These are phyloP conservation scores for Dactylis glomerata DNA, from an alignment of 176 grass and related monocot genomes.

Conservation along the genomic window DNA sequence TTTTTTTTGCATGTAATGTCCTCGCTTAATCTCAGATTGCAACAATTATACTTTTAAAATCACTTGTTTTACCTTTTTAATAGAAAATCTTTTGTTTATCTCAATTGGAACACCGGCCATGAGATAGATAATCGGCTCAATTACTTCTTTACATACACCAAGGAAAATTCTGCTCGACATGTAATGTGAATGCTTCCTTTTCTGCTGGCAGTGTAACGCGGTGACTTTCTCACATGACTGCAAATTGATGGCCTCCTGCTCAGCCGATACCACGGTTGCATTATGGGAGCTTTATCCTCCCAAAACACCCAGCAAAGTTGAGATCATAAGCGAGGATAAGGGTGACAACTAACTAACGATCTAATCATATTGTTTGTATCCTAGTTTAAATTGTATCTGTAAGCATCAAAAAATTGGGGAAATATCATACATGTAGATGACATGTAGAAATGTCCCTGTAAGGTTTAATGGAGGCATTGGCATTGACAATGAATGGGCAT, in stretches of 20 bases:
- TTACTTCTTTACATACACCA: not conserved
- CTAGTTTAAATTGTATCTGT: no score
- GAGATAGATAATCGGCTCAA: not conserved
- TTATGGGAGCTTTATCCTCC: slow-evolving; percentile 87
- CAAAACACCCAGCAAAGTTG: slow-evolving; percentile 13
- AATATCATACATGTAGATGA: no score
- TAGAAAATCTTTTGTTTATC: no score
- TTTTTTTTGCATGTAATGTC: not conserved
- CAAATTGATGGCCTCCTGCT: slow-evolving; percentile 89
- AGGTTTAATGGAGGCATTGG: no score
- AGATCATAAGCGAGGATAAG: no score
- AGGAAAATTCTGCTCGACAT: not conserved
- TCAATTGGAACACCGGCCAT: not conserved
- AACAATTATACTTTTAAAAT: not conserved
- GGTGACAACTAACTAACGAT: no score
- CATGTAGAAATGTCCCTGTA: no score
- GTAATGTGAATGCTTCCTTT: not conserved
- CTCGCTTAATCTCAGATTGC: not conserved
- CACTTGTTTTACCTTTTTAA: no score
- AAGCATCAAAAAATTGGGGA: no score
- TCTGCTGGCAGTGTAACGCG: slow-evolving; percentile 60
- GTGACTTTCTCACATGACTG: slow-evolving; percentile 72
- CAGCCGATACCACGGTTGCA: slow-evolving; percentile 65
- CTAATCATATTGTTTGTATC: no score
- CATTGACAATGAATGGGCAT: no score